Conservation (phyloP, 257 asterid species). For the Cordia subcordata region DNA sequence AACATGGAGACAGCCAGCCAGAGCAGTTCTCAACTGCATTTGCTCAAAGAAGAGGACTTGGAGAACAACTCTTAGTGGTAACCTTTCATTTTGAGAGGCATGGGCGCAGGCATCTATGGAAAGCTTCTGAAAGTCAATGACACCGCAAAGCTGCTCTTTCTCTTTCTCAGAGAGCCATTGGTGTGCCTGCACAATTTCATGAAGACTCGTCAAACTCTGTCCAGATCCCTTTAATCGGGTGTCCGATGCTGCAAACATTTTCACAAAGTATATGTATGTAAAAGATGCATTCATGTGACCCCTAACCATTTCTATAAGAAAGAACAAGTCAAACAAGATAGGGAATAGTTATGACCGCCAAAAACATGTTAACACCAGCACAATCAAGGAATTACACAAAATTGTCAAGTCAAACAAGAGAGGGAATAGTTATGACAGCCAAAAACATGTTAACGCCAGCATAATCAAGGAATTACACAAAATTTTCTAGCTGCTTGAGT, state of each 20-base stretch:
- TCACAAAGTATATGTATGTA: background rate
- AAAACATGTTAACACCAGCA: background rate
- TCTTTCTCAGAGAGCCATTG: constrained; percentile 78
- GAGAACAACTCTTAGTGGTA: constrained; percentile 80
- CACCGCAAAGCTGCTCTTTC: constrained; percentile 70
- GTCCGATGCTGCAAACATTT: background rate
- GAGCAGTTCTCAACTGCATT: constrained; percentile 77
- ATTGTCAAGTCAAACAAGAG: background rate
- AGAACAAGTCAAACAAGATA: background rate
- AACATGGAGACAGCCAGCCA: constrained; percentile 71
- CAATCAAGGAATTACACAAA: too few relatives aligned
- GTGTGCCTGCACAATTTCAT: constrained; percentile 59
- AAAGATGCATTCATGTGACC: too few relatives aligned
- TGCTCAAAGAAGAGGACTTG: constrained; percentile 96
- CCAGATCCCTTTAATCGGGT: constrained; percentile 1
- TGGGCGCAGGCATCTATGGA: constrained; percentile 97
- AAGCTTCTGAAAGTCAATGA: constrained; percentile 81
- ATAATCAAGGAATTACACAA: too few relatives aligned
- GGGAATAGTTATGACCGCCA: background rate
- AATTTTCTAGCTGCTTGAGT: too few relatives aligned
- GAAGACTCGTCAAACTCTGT: constrained; percentile 8
- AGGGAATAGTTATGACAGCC: background rate
- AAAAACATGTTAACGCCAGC: background rate
- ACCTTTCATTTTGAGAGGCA: constrained; percentile 87
- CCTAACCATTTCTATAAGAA: too few relatives aligned